Evolutionary conservation across 192 early-diverging fungal genomes (phyloP).

Genomic region (Coemansia erecta): DNA sequence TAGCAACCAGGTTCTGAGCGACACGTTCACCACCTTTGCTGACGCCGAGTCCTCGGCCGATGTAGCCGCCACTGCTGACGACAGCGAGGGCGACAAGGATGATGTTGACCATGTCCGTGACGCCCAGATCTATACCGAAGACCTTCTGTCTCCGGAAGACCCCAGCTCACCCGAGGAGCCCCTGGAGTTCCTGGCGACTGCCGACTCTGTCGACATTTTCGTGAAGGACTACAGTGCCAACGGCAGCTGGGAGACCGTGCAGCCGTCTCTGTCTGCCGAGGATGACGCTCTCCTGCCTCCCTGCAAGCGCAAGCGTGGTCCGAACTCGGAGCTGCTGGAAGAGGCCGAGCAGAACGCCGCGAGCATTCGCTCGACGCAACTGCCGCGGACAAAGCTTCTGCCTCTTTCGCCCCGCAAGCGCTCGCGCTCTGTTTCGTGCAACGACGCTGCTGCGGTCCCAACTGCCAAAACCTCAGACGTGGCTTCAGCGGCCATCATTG

Average conservation of each 20-base stretch:
- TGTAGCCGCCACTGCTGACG: not conserved
- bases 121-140: conserved; percentile 30
- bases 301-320: conserved; percentile 49
- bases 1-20: conserved; percentile 38
- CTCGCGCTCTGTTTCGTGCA: conserved; percentile 35
- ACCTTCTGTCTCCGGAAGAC: conserved; percentile 35
- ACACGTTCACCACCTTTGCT: conserved; percentile 47
- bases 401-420: conserved; percentile 48
- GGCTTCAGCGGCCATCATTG: conserved; percentile 3
- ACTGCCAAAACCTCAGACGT: not conserved
- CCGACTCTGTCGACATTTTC: conserved; percentile 37
- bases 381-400: conserved; percentile 25
- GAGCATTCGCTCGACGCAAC: conserved; percentile 3
- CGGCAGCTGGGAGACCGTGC: conserved; percentile 39
- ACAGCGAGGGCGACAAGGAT: conserved; percentile 11
- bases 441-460: conserved; percentile 31
- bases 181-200: conserved; percentile 25
- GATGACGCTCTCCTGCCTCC: conserved; percentile 31
- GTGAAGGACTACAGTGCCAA: conserved; percentile 28
- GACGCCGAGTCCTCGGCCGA: conserved; percentile 7
- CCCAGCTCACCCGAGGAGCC: conserved; percentile 28
- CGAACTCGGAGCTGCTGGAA: conserved; percentile 32
- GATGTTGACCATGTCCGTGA: conserved; percentile 20
- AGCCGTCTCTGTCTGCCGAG: conserved; percentile 13
- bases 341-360: conserved; percentile 24